These are phyloP conservation scores for Ceratocystis variospora DNA, from an alignment of 2,329 filamentous ascomycete genomes.

Conservation along the genomic window DNA sequence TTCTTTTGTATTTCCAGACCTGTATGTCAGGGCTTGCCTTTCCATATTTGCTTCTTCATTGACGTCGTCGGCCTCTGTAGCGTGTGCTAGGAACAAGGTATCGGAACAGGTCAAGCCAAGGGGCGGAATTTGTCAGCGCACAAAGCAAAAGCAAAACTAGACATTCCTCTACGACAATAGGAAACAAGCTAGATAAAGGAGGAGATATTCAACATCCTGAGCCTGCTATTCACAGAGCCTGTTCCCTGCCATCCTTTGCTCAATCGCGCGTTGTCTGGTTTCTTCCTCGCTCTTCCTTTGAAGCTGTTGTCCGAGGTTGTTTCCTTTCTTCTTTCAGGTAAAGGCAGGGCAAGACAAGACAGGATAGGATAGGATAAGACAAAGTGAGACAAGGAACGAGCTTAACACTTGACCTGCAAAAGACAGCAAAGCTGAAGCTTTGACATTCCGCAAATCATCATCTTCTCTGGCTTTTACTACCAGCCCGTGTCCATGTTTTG, in stretches of 20 bases:
- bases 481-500: not conserved
- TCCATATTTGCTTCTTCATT: not conserved
- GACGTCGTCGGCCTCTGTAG: not conserved
- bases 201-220: not conserved
- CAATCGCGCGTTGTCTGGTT: not conserved
- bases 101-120: not conserved
- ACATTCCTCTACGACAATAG: not conserved
- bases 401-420: not conserved
- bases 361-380: no score
- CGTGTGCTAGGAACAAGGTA: not conserved
- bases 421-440: not conserved
- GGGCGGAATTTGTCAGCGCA: not conserved
- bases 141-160: no score
- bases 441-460: no score
- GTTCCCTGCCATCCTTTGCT: not conserved
- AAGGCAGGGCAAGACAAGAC: no score
- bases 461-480: not conserved
- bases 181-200: not conserved
- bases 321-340: not conserved
- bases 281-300: not conserved
- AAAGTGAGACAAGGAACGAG: not conserved
- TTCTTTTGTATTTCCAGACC: no score
- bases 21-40: no score
- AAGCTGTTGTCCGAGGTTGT: not conserved
- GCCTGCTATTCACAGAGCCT: not conserved